Percentiles rank a stretch among this genome's conserved stretches.
These are phyloP conservation scores for Kwoniella sp. DNA, from an alignment of 768 basidiomycete species.

Conservation along the genomic window DNA sequence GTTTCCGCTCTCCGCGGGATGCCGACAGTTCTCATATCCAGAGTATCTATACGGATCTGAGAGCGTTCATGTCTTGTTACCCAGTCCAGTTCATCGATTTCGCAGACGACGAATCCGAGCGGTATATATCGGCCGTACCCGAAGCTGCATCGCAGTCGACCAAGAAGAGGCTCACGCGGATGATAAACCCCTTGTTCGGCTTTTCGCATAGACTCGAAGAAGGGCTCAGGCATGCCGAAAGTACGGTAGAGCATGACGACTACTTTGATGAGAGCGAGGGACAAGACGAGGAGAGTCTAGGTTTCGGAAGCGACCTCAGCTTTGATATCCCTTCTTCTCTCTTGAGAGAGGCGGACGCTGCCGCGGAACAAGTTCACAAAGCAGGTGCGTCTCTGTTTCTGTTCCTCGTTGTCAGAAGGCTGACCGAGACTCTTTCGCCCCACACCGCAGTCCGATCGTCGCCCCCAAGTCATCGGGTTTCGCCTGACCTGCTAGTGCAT, in stretches of 20 bases:
- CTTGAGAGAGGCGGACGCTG: not conserved
- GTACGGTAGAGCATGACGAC: not conserved
- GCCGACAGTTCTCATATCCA: not conserved
- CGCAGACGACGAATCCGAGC: slow-evolving; percentile 3
- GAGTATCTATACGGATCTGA: not conserved
- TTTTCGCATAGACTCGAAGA: slow-evolving; percentile 1
- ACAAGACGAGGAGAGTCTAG: not conserved
- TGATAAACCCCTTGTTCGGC: slow-evolving; percentile 14
- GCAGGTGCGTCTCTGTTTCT: not conserved
- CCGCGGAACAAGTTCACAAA: not conserved
- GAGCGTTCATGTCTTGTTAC: slow-evolving; percentile 4
- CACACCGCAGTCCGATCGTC: too few species aligned
- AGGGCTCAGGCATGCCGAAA: slow-evolving; percentile 1
- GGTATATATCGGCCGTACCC: not conserved
- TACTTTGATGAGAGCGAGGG: not conserved
- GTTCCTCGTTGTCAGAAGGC: not conserved
- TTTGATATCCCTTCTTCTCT: not conserved
- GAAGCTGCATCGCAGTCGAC: not conserved
- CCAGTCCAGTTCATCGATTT: slow-evolving; percentile 10
- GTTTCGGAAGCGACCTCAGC: slow-evolving; percentile 1
- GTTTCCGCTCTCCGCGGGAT: slow-evolving; percentile 3
- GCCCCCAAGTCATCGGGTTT: too few species aligned
- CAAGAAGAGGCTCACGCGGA: slow-evolving; percentile 3
- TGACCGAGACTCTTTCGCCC: too few species aligned
- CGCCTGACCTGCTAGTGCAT: not conserved